Evolutionary conservation across 2,329 filamentous ascomycete species (phyloP), one percentile per base, ranked within the genome.

Genomic region (Stagonosporopsis chrysanthemi): DNA sequence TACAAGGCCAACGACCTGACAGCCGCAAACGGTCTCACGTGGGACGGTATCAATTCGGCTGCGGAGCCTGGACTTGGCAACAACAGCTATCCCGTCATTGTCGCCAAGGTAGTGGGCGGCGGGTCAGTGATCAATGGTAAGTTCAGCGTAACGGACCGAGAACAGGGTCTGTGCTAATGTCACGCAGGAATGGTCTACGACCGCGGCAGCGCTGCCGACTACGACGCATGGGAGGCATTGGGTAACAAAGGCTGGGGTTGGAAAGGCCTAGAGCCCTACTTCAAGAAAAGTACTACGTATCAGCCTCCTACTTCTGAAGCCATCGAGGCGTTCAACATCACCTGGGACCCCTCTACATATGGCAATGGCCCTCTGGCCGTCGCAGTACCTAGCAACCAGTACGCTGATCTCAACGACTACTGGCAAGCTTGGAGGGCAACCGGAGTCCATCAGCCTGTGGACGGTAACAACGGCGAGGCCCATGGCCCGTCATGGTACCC

Each of bases 191-290:
- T 78, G 73, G 64, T 71, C 17, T 77, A 75, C 50, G 69, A 71
- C 41, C 64, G 76, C 23, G 76, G 69, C 11, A 63, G 60, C 19
- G 61, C 66, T 23, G 71, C 61, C 22, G 75, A 77, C 45, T 77
- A 76, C 51, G 82, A 88, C 71, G 79, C 78, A 1, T 88, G 85
- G 85, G 81, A 80, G 50, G 73, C 77, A 29, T 71, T 88, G 17
- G 85, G 85, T 1, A 88, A 87, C 64, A 56, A 71, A 1, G 85
- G 83, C 1, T 88, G 86, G 86, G 78, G 80, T 1, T 88, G 83
- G 83, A 72, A 82, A 26, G 76, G 76, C 8, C 62, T 83, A 36
- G 47, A 74, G 24, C 61, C 62, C 2, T 70, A 66, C 44, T 71
- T 68, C 52, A 62, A 59, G 45, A 69, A 72, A 53, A 62, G 64